phyloP scores from a whole-genome alignment of 2,329 filamentous ascomycete genomes.

The Penicillium griseofulvum region DNA sequence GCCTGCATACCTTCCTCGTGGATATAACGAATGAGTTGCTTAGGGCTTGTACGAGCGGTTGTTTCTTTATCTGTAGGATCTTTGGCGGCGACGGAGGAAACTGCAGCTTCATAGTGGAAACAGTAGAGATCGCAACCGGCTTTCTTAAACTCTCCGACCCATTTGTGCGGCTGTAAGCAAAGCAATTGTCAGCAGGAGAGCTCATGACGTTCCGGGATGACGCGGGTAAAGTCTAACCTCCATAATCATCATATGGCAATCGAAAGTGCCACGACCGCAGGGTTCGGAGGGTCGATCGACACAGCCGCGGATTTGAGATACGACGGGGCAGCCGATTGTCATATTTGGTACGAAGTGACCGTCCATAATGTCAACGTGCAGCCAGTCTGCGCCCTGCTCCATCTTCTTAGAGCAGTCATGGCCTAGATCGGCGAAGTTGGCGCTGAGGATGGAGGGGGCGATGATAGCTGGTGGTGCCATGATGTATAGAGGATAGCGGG shows the following conservation, averaged over 20 bases:
- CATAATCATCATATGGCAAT: constrained; percentile 99
- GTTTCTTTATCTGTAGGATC: constrained; percentile 68
- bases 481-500: not conserved
- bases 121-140: constrained; percentile 98
- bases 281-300: constrained; percentile 70
- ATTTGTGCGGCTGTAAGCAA: constrained; percentile 77
- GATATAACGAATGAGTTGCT: constrained; percentile 84
- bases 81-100: constrained; percentile 77
- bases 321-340: constrained; percentile 92
- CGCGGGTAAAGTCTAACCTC: constrained; percentile 59
- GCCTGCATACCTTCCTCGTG: constrained; percentile 85
- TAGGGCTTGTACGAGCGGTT: constrained; percentile 69
- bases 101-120: constrained; percentile 97
- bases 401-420: constrained; percentile 85
- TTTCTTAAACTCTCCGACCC: constrained; percentile 91
- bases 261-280: constrained; percentile 85
- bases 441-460: constrained; percentile 95
- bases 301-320: constrained; percentile 86
- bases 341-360: constrained; percentile 99
- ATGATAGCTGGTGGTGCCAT: constrained; percentile 90
- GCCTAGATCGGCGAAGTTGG: constrained; percentile 88
- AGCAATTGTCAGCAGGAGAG: constrained; percentile 5
- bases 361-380: constrained; percentile 97
- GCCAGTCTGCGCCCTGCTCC: constrained; percentile 81
- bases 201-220: not conserved